Evolutionary conservation across 768 basidiomycete species (phyloP), one percentile per base, ranked within the genome.

Genomic region (Amanita subjunquillea): DNA sequence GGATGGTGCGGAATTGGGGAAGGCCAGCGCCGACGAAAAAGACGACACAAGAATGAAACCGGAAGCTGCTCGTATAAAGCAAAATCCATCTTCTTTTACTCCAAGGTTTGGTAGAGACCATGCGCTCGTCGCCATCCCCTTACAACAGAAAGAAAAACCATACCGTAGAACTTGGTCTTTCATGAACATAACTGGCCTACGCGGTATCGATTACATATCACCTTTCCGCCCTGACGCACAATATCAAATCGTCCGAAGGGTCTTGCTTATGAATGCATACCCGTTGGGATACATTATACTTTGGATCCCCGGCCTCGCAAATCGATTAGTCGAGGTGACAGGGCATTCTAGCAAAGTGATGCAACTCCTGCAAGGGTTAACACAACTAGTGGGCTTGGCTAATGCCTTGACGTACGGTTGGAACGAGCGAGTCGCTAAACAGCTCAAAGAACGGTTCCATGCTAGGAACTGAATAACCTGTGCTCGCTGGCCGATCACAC

Each of bases 211-310:
- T 17, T 15, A n/a, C 4, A 17, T 38, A 2, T 3, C 10, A 25
- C 25, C 37, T 20, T 29, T 38, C 23, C 25, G 25, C 15, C n/a
- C 48, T n/a, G 27, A 40, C 25, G 2, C 38, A 6, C 36, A 39
- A 40, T 50, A 50, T 29, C 48, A 50, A 50, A 17, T 23, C 5
- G 40, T 50, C 9, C 42, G 46, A 34, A 48, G 53, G 20, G 44
- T 54, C 37, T 47, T 56, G n/a, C 48, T 56, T 13, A 48, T 58
- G 12, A 58, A 54, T 17, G 57, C 57, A 32, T 58, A 58, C 38
- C 57, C 55, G n/a, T 44, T 58, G 27, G 50, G 48, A 23, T 58
- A 58, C 36, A 56, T 58, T 34, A 49, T 58, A 10, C 50, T 58
- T 15, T 56, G 52, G 48, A 53, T 58, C 22, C 57, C 57, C 8